phyloP scores from a whole-genome alignment of 2,329 filamentous ascomycete genomes.

The Sporothrix schenckii region DNA sequence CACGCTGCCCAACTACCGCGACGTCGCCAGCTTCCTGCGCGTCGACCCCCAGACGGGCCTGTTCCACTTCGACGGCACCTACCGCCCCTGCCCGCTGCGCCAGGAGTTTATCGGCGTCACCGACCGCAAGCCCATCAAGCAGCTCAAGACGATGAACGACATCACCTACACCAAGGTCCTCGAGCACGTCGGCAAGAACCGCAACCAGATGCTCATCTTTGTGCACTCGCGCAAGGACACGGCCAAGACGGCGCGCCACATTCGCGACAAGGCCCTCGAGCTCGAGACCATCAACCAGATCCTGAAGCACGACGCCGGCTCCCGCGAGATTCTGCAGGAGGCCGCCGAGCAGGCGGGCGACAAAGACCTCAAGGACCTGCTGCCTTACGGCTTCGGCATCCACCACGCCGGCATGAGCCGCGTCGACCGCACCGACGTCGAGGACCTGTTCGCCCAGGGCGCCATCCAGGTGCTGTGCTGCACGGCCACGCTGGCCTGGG shows the following conservation, averaged over 20 bases:
- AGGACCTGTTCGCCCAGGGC: conserved; percentile 90
- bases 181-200: conserved; percentile 88
- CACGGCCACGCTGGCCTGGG: conserved; percentile 97
- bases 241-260: conserved; percentile 93
- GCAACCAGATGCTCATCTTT: conserved; percentile 98
- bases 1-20: conserved; percentile 92
- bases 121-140: conserved; percentile 97
- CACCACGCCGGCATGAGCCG: conserved; percentile 98
- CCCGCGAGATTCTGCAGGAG: conserved; percentile 82
- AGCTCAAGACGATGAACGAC: conserved; percentile 98
- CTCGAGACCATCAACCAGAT: conserved; percentile 97
- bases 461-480: conserved; percentile 94
- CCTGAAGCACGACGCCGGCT: conserved; percentile 87
- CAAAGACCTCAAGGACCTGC: conserved; percentile 84
- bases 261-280: conserved; percentile 95
- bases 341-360: conserved; percentile 83
- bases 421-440: conserved; percentile 91
- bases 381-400: conserved; percentile 97
- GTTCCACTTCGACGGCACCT: conserved; percentile 96
- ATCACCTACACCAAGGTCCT: conserved; percentile 97
- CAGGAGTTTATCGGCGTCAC: conserved; percentile 98
- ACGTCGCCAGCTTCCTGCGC: conserved; percentile 92
- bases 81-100: conserved; percentile 87
- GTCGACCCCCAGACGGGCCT: conserved; percentile 83
- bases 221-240: conserved; percentile 98